Percentiles rank a stretch among this genome's conserved stretches.
Evolutionary conservation across 345 rosid genomes (phyloP).

Genomic region (Trapa incisa): DNA sequence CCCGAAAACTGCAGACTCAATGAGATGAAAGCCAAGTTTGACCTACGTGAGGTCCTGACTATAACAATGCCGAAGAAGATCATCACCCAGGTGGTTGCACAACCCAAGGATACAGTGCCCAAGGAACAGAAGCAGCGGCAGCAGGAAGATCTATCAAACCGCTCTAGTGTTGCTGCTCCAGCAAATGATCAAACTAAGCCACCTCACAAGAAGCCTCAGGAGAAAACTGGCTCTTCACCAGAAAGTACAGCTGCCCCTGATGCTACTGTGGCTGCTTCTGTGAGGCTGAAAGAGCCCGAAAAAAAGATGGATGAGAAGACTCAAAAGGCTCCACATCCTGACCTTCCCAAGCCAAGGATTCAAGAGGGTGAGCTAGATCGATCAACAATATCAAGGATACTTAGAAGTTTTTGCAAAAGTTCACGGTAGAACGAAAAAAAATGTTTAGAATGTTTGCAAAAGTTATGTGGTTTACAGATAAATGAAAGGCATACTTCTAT

Average conservation of each 20-base stretch:
- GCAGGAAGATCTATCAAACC: neutral
- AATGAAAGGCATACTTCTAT: neutral
- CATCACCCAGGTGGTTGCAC: conserved; percentile 1
- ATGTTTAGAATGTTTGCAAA: neutral
- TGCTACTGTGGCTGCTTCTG: neutral
- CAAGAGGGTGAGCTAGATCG: neutral
- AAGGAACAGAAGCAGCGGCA: neutral
- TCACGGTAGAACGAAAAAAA: no score
- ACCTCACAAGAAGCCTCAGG: neutral
- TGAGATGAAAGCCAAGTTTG: conserved; percentile 35
- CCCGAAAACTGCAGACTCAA: conserved; percentile 38
- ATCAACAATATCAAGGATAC: neutral
- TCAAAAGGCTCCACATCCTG: neutral
- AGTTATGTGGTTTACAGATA: neutral
- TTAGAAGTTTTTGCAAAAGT: no score
- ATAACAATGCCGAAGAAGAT: conserved; percentile 44
- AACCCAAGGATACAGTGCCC: neutral
- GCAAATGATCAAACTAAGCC: neutral
- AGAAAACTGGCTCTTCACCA: neutral
- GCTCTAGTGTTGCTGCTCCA: neutral
- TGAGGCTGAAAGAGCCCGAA: neutral
- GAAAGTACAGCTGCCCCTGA: neutral
- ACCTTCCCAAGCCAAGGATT: neutral
- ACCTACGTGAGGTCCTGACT: conserved; percentile 21
- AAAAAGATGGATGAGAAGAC: neutral